These are phyloP conservation scores for Candida taoyuanica DNA, from an alignment of 805 yeast species.

Conservation along the genomic window DNA sequence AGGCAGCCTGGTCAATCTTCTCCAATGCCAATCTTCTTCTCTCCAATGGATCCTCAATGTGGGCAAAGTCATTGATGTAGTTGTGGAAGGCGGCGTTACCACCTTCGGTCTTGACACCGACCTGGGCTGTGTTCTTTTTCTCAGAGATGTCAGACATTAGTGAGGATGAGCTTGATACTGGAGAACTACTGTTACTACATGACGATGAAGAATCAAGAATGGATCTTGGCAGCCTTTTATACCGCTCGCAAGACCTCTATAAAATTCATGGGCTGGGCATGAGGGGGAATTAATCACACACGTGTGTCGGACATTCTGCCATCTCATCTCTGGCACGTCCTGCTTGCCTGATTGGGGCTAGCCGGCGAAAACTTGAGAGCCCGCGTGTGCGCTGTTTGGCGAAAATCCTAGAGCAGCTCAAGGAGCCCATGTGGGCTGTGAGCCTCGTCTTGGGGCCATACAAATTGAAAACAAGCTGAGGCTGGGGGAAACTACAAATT, in stretches of 20 bases:
- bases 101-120: conserved; percentile 46
- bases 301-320: conserved; percentile 1
- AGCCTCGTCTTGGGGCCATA: no score
- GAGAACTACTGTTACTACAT: not conserved
- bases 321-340: no score
- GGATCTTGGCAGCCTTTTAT: not conserved
- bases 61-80: conserved; percentile 72
- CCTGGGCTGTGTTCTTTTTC: conserved; percentile 25
- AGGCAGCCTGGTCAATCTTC: conserved; percentile 73
- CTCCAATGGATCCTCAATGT: conserved; percentile 78
- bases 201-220: not conserved
- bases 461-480: no score
- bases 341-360: not conserved
- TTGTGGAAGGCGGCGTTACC: conserved; percentile 88
- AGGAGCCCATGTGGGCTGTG: not conserved
- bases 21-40: conserved; percentile 83
- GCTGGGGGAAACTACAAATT: no score
- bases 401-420: not conserved
- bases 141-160: conserved; percentile 13
- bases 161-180: not conserved
- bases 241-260: not conserved
- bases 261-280: not conserved
- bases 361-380: not conserved
- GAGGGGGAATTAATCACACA: conserved; percentile 5
- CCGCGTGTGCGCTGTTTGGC: not conserved